Conservation (phyloP, 1,139 yeast species). For the Blastobotrys ciferrii region DNA sequence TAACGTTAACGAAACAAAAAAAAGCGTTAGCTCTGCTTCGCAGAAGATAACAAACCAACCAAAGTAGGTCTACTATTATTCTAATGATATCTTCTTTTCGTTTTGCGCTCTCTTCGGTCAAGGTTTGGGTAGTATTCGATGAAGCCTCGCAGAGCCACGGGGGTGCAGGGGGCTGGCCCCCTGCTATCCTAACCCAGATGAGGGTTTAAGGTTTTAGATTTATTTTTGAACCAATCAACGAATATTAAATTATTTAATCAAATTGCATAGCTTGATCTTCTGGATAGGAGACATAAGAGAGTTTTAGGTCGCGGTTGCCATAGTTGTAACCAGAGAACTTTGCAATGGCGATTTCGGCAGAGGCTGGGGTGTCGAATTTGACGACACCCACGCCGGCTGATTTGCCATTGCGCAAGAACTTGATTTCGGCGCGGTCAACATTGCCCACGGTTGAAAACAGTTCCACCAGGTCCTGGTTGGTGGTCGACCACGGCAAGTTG, state of each 20-base stretch:
- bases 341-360: constrained; percentile 71
- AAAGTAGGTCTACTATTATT: too few species aligned
- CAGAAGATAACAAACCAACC: too few species aligned
- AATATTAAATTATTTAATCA: constrained; percentile 3
- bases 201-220: too few species aligned
- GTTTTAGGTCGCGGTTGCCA: constrained; percentile 71
- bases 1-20: too few species aligned
- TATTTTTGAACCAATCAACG: not conserved
- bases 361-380: constrained; percentile 63
- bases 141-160: too few species aligned
- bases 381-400: constrained; percentile 86
- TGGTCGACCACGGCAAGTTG: constrained; percentile 87
- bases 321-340: constrained; percentile 77
- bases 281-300: constrained; percentile 51
- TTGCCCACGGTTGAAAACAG: constrained; percentile 83
- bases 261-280: constrained; percentile 6
- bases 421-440: constrained; percentile 76
- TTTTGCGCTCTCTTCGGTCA: too few species aligned
- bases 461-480: constrained; percentile 79
- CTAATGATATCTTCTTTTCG: too few species aligned
- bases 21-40: too few species aligned
- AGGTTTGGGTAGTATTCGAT: too few species aligned
- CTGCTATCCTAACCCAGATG: not conserved
- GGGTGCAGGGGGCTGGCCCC: too few species aligned
- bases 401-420: constrained; percentile 60